A percentile compares a stretch with the other conserved stretches of the same genome.
These are phyloP conservation scores for Collybiopsis luxurians DNA, from an alignment of 768 basidiomycete genomes.

Conservation along the genomic window DNA sequence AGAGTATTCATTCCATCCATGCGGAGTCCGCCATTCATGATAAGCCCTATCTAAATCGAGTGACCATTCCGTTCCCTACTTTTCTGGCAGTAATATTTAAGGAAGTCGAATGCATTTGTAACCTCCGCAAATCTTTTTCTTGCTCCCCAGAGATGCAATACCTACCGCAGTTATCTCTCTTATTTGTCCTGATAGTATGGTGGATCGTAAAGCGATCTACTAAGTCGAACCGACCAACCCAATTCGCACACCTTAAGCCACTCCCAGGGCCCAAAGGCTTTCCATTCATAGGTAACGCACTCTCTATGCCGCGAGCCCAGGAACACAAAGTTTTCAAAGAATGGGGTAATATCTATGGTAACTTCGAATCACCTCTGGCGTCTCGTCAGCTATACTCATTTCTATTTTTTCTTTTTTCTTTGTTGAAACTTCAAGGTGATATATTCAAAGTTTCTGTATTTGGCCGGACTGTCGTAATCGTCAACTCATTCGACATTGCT, in stretches of 20 bases:
- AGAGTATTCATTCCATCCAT: no score
- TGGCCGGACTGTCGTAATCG: conserved; percentile 19
- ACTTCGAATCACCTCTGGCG: background rate
- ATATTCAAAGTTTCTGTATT: conserved; percentile 9
- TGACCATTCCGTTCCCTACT: no score
- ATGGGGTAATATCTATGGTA: conserved; percentile 31
- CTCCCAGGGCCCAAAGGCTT: conserved; percentile 28
- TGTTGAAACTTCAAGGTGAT: background rate
- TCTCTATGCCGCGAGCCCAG: conserved; percentile 22
- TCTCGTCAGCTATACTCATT: no score
- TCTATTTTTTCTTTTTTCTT: no score
- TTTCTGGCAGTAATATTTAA: no score
- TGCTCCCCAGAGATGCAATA: background rate
- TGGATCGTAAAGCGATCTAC: background rate
- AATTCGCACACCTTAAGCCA: background rate
- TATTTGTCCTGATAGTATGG: background rate
- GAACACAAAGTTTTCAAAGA: conserved; percentile 27
- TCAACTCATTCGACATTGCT: conserved; percentile 34
- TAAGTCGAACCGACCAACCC: background rate
- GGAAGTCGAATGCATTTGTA: no score
- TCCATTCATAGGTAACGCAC: conserved; percentile 26
- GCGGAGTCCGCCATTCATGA: no score
- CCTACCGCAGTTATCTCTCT: background rate
- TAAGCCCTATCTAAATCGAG: no score
- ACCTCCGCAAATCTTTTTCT: no score